phyloP scores from a whole-genome alignment of 176 grass and related monocot species.

The Lolium multiflorum region DNA sequence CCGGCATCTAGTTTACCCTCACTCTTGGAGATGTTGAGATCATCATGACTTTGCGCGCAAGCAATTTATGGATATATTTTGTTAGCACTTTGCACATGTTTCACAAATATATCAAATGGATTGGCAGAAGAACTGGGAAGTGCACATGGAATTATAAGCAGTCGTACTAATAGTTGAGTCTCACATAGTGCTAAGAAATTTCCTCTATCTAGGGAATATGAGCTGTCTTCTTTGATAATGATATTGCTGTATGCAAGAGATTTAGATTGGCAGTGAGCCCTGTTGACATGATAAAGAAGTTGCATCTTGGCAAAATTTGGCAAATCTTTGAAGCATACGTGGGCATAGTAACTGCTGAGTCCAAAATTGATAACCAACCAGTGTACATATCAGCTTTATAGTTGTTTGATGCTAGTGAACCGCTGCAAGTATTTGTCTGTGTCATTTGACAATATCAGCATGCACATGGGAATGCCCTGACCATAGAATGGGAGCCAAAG shows the following conservation, averaged over 20 bases:
- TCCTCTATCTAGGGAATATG: not conserved
- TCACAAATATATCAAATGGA: not conserved
- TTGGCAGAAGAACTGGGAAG: not conserved
- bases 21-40: not conserved
- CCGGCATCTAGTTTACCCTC: not conserved
- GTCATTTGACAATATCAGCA: not conserved
- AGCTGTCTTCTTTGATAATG: not conserved
- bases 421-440: not conserved
- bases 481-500: not conserved
- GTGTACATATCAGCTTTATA: not conserved
- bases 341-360: not conserved
- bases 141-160: slow-evolving; percentile 2
- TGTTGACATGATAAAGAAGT: not conserved
- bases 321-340: slow-evolving; percentile 5
- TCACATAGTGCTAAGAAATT: not conserved
- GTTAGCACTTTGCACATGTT: not conserved
- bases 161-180: not conserved
- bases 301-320: slow-evolving; percentile 11
- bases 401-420: slow-evolving; percentile 9
- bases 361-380: slow-evolving; percentile 10
- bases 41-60: not conserved
- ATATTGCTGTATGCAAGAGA: not conserved
- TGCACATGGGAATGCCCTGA: not conserved
- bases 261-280: not conserved
- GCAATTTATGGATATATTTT: not conserved